A percentile compares a stretch with the other conserved stretches of the same genome.
These are phyloP conservation scores for Globisporangium solare DNA, from an alignment of 352 stramenopile species.

Conservation along the genomic window DNA sequence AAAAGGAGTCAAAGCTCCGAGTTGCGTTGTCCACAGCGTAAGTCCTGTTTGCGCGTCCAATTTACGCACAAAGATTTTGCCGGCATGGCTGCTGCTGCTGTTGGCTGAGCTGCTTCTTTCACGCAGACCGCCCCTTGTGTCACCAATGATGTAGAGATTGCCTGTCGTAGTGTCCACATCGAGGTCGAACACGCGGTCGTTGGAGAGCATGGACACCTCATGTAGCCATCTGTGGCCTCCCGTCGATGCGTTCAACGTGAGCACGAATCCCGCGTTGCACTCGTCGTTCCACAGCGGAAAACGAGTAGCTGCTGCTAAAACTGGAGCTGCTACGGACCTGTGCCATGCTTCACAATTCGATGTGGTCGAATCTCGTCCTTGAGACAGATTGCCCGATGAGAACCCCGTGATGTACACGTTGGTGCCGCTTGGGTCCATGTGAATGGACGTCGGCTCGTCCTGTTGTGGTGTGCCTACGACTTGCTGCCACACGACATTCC, in stretches of 20 bases:
- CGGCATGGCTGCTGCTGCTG: not conserved
- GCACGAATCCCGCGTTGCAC: constrained; percentile 17
- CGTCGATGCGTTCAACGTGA: constrained; percentile 9
- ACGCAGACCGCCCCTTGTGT: constrained; percentile 18
- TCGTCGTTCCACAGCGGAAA: not conserved
- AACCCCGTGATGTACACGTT: constrained; percentile 9
- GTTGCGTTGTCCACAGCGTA: constrained; percentile 18
- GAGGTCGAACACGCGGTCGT: constrained; percentile 22
- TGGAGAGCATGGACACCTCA: not conserved
- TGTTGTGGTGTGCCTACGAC: not conserved
- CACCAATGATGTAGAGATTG: constrained; percentile 19
- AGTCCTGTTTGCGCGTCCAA: constrained; percentile 14
- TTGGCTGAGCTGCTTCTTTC: not conserved
- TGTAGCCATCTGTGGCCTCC: constrained; percentile 13
- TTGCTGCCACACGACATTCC: constrained; percentile 1
- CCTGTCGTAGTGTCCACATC: constrained; percentile 3
- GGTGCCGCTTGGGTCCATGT: not conserved
- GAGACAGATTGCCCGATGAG: constrained; percentile 3
- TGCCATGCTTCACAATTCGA: constrained; percentile 6
- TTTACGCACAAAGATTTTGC: constrained; percentile 22
- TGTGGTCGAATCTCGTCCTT: not conserved
- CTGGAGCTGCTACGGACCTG: not conserved
- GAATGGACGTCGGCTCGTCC: constrained; percentile 5
- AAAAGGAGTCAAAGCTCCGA: not conserved
- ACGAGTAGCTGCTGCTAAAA: too few species aligned